Percentiles rank a stretch among this genome's conserved stretches.
Evolutionary conservation across 805 yeast genomes (phyloP).

Genomic region (Alloascoidea africana): DNA sequence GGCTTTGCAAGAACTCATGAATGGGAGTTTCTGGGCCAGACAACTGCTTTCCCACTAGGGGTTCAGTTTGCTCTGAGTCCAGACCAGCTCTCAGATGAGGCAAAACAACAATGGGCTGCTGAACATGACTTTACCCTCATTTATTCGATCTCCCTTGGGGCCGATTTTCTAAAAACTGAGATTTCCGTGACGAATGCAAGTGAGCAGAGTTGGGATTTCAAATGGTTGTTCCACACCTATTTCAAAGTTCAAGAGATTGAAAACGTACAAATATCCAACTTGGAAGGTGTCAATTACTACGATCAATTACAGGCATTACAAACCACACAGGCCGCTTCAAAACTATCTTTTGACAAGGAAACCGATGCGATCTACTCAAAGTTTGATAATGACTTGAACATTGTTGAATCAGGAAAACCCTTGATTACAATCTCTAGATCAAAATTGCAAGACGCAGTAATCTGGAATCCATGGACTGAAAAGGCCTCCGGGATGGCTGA

Average conservation of each 20-base stretch:
- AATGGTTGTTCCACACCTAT: constrained; percentile 92
- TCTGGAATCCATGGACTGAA: constrained; percentile 95
- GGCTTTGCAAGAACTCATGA: constrained; percentile 83
- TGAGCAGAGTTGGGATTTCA: constrained; percentile 55
- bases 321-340: constrained; percentile 14
- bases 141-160: constrained; percentile 46
- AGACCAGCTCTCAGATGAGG: constrained; percentile 54
- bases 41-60: constrained; percentile 51
- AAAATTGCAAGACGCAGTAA: constrained; percentile 58
- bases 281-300: constrained; percentile 54
- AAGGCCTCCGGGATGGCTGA: constrained; percentile 78
- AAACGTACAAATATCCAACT: constrained; percentile 61
- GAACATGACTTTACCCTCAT: constrained; percentile 64
- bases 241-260: constrained; percentile 61
- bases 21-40: constrained; percentile 93
- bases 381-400: constrained; percentile 41
- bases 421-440: constrained; percentile 49
- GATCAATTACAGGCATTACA: constrained; percentile 60
- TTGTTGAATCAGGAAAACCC: constrained; percentile 58
- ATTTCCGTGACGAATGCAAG: constrained; percentile 61
- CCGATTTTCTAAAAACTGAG: constrained; percentile 40
- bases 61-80: constrained; percentile 88
- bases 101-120: constrained; percentile 40
- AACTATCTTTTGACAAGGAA: constrained; percentile 30
- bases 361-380: constrained; percentile 72